Base-by-base conservation (phyloP, 2,329 filamentous ascomycete species). In the Fusarium brevicatenulatum region DNA sequence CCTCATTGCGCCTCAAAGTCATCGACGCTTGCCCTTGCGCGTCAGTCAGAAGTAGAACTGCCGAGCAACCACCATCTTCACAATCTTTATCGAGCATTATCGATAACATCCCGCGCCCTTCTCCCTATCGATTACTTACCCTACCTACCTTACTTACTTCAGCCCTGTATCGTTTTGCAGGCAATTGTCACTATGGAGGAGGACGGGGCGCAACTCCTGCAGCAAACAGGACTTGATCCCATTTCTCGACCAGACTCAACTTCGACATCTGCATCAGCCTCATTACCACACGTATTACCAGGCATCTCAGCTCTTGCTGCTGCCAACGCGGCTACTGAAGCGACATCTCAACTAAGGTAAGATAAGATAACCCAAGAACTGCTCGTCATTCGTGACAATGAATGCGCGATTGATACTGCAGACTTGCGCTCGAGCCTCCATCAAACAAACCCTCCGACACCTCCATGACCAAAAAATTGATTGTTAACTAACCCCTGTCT, bases 191-290 rank as follows among this genome's bases (percentile, higher is more conserved):
- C 55, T 21, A 60, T 80, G 75, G 87, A 88, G 85, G 86, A 88
- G 76, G 86, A 88, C 72, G 82, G 81, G 63, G 72, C 81, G 37
- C 83, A 84, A 60, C 74, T 82, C 53, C 77, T 85, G 49, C 78
- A 83, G 44, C 78, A 82, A 42, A 80, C 83, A 40, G 79, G 80
- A 15, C 77, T 84, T 46, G 87, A 89, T 70, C 81, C 85, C 23
- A 84, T 87, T 66, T 87, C 87, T 36, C 83, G 85, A 72, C 85
- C 85, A 28, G 85, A 83, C 73, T 87, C 87, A 37, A 84, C 85
- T 6, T 86, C 87, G 7, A 85, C 85, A 3, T 81, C 84, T 25
- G 82, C 81, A 23, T 85, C 85, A 21, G 78, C 83, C 36, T 77
- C 78, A 32, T 50, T 83, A 63, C 81, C 83, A 21, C 86, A 88